Evolutionary conservation across 78 protist species (phyloP), one percentile per base, ranked within the genome.

Genomic region (Dictyostelium firmibasis): DNA sequence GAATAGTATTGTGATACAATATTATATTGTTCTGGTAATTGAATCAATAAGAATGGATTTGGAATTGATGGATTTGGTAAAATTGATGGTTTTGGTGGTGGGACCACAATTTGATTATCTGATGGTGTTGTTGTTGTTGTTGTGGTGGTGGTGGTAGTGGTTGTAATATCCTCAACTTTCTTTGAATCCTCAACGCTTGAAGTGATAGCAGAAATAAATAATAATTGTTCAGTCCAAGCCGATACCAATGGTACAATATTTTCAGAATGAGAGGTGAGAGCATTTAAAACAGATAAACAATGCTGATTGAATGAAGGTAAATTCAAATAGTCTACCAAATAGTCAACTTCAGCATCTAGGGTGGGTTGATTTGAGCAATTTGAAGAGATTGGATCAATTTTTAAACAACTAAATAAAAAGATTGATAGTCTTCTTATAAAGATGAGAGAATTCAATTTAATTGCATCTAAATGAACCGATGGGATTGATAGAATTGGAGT

Each of bases 1-100:
- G 94, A 60, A 33, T 81, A 89, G 4, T 89, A 53, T 89, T 89
- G 94, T 25, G 94, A 75, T 4, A 89, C 72, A 47, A 85, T 31
- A 50, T 44, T 81, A 41, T 88, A 88, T 38, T 47, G 72, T 67
- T 79, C 84, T 57, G 75, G 83, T 9, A 88, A 35, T 77, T 88
- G 31, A 33, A 88, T 88, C 11, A 88, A 53, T 27, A 88, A 35
- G 74, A 79, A 88, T 78, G 93, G 83, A 18, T 88, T 76, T 36
- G 93, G 93, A n/a, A 88, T 64, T 13, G 25, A 41, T 76, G 93
- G 86, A 29, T 75, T 41, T 64, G 93, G 70, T 27, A 88, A 77
- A 41, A 88, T 78, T 18, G 85, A 57, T 64, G 29, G 27, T 33
- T 47, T 82, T 47, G 74, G 10, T 16, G 29, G 14, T 8, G 31